Evolutionary conservation across 345 rosid species (phyloP).

Genomic region (Populus euphratica): DNA sequence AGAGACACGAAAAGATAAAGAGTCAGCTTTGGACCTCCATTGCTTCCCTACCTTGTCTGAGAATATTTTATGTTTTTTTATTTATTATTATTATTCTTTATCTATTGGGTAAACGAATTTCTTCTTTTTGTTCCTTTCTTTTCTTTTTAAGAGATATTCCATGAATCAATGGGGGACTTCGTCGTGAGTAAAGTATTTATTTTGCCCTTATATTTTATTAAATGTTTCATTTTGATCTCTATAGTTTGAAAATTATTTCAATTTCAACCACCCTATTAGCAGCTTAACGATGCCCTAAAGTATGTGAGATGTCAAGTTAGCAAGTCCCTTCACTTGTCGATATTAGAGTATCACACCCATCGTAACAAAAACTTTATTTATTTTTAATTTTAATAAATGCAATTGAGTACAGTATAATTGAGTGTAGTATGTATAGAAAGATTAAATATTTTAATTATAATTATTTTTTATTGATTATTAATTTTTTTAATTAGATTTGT

Average conservation of each 20-base stretch:
- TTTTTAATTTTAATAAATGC: too few species aligned
- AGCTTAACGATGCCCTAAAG: too few species aligned
- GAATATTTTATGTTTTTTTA: not conserved
- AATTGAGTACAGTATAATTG: too few species aligned
- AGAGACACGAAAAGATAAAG: conserved; percentile 1
- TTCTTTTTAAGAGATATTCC: not conserved
- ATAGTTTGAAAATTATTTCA: not conserved
- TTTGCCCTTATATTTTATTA: not conserved
- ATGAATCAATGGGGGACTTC: not conserved
- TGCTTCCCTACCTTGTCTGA: conserved; percentile 12
- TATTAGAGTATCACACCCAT: too few species aligned
- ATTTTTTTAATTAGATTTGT: too few species aligned
- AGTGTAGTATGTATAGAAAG: too few species aligned
- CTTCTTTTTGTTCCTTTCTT: not conserved
- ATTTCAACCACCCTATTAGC: too few species aligned
- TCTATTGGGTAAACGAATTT: not conserved
- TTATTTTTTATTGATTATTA: too few species aligned
- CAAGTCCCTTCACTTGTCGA: too few species aligned
- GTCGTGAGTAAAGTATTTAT: not conserved
- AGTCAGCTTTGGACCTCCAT: conserved; percentile 22
- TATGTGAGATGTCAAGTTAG: too few species aligned
- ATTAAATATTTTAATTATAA: too few species aligned
- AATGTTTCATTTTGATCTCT: not conserved
- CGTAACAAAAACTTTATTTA: too few species aligned
- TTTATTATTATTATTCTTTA: not conserved